phyloP scores from a whole-genome alignment of 768 basidiomycete species.

The Fomitopsis serialis region DNA sequence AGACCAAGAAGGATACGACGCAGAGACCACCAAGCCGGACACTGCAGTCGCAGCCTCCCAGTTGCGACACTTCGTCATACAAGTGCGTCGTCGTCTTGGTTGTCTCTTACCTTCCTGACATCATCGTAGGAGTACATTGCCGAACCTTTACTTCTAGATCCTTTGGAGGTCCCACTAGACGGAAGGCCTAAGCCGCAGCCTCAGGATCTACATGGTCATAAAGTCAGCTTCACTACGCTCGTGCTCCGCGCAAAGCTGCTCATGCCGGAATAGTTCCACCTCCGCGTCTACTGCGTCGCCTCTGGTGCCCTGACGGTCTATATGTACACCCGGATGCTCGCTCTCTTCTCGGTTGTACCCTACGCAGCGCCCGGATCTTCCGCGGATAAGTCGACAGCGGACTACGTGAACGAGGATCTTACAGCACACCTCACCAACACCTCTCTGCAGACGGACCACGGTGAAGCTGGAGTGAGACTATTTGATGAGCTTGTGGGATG shows the following conservation, averaged over 20 bases:
- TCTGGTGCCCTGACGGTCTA: constrained; percentile 75
- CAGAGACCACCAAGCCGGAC: constrained; percentile 23
- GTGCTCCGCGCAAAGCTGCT: constrained; percentile 3
- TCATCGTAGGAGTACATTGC: constrained; percentile 73
- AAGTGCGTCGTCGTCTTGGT: constrained; percentile 42
- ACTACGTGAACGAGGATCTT: constrained; percentile 39
- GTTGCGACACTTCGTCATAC: constrained; percentile 92
- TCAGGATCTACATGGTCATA: constrained; percentile 41
- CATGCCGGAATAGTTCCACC: constrained; percentile 66
- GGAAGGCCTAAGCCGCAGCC: constrained; percentile 10
- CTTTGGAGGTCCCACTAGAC: constrained; percentile 37
- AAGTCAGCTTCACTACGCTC: constrained; percentile 38
- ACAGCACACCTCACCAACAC: constrained; percentile 88
- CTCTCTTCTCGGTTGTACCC: constrained; percentile 77
- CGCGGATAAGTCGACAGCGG: constrained; percentile 11
- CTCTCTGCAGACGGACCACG: constrained; percentile 65
- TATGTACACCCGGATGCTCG: constrained; percentile 78
- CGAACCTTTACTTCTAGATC: constrained; percentile 74
- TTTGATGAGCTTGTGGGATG: constrained; percentile 76
- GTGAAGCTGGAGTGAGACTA: constrained; percentile 69
- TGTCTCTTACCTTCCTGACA: no score
- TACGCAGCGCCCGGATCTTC: constrained; percentile 46
- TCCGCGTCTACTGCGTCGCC: constrained; percentile 82
- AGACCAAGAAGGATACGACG: constrained; percentile 7
- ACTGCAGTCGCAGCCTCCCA: constrained; percentile 78